Base-by-base conservation (phyloP, 2,329 filamentous ascomycete genomes). In the Pyrenochaeta sp. region DNA sequence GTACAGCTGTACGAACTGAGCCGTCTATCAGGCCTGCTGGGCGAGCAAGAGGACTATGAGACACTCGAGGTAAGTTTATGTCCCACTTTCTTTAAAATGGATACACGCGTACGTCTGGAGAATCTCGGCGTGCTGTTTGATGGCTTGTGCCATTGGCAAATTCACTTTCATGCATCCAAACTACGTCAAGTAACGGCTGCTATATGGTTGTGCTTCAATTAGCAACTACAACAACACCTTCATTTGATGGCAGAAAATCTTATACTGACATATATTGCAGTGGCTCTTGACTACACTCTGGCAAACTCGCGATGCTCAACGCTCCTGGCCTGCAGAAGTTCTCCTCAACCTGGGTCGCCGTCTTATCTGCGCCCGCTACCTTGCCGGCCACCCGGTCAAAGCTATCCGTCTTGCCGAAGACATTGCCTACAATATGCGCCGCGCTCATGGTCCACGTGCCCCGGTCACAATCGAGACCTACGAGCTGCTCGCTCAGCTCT, bases 341-440 rank as follows among this genome's bases (percentile, higher is more conserved):
- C 75, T 84, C 17, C 77, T 84, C 51, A 78, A 78, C 63, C 80
- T 84, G 23, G 82, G 82, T n/a, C 80, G 79, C 36, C 77, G 79
- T 11, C 80, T 84, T 43, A 81, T 84, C 44, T 79, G 80, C 63
- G 81, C 81, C 1, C 81, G 81, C 43, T 84, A 82, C 72, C 78
- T 81, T 36, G 77, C 79, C 29, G 78, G 78, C 35, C 72, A 79
- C 40, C 76, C 78, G 39, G 71, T 78, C 55, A 71, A 71, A 18
- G 69, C 70, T 5, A 71, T 74, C 44, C 63, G 65, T 10, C 78
- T 85, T 1, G 80, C 78, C 67, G 82, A 82, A 62, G 80, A 82
- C 63, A 83, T 85, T 51, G 80, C 79, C 33, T 85, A 85, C 75
- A 85, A 85, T 63, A 75, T 84, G 56, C 79, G 80, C 10, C 80